A percentile compares a stretch with the other conserved stretches of the same genome.
Conservation (phyloP, 2,329 filamentous ascomycete genomes). For the Juglanconis juglandina region DNA sequence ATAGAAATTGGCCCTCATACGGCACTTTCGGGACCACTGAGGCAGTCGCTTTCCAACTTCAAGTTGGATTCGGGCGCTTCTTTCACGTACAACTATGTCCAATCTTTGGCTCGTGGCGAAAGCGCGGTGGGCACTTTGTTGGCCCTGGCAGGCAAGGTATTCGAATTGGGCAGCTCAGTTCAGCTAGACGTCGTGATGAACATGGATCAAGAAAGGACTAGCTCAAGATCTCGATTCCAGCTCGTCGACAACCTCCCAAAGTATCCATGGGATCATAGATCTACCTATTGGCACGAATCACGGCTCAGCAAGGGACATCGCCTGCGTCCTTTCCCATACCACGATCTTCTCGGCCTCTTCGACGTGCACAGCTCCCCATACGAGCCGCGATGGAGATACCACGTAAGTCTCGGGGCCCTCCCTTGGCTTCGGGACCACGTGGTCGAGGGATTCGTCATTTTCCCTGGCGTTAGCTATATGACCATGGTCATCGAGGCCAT, state of each 20-base stretch:
- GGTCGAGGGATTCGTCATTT: conserved; percentile 1
- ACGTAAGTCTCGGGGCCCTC: neutral
- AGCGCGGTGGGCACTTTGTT: neutral
- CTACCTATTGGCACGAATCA: conserved; percentile 13
- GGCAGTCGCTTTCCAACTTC: conserved; percentile 16
- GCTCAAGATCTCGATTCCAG: no score
- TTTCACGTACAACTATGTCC: neutral
- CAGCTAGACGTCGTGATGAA: neutral
- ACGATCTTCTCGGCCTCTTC: conserved; percentile 22
- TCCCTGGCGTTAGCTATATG: conserved; percentile 1
- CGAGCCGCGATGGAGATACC: conserved; percentile 5
- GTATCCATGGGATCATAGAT: conserved; percentile 16
- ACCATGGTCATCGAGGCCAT: conserved; percentile 4
- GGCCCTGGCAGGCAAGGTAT: neutral
- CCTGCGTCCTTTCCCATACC: conserved; percentile 25
- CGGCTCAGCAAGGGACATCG: conserved; percentile 11
- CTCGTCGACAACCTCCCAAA: conserved; percentile 12
- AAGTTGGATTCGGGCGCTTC: neutral
- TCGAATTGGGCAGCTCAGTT: neutral
- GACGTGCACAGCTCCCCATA: neutral
- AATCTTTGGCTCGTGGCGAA: neutral
- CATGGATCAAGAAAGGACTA: neutral
- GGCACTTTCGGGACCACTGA: conserved; percentile 22
- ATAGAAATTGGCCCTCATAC: conserved; percentile 29
- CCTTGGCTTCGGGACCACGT: conserved; percentile 5